Evolutionary conservation across 805 yeast species (phyloP).

Genomic region (Lipomyces spencermartinsiae): DNA sequence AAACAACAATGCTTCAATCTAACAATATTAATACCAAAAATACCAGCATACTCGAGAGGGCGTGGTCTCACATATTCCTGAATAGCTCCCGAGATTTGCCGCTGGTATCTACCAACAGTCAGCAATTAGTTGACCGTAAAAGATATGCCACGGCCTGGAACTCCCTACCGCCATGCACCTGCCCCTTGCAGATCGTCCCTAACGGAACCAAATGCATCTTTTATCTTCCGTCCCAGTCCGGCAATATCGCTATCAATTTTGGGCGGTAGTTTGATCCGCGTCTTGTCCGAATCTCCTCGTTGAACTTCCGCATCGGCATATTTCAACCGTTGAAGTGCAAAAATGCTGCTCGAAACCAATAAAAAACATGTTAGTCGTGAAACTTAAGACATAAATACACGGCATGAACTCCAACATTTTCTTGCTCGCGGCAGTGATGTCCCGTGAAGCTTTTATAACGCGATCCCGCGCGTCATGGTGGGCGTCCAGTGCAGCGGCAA

Average conservation of each 20-base stretch:
- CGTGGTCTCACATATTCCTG: slow-evolving; percentile 39
- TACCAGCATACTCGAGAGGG: neutral
- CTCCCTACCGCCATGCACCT: slow-evolving; percentile 18
- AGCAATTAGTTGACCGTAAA: neutral
- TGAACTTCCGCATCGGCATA: neutral
- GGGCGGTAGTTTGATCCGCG: neutral
- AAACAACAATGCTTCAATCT: slow-evolving; percentile 42
- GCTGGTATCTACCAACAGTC: slow-evolving; percentile 8
- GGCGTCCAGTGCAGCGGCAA: slow-evolving; percentile 34
- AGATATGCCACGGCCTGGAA: neutral
- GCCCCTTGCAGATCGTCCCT: slow-evolving; percentile 11
- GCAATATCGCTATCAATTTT: slow-evolving; percentile 15
- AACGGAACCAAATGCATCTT: slow-evolving; percentile 2
- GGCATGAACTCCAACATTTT: slow-evolving; percentile 41
- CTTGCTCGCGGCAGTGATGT: slow-evolving; percentile 51
- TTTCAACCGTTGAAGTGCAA: slow-evolving; percentile 41
- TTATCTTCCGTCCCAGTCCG: slow-evolving; percentile 17
- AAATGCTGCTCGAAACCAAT: slow-evolving; percentile 26
- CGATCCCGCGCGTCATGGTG: slow-evolving; percentile 48
- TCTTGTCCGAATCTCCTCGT: neutral
- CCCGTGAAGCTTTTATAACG: slow-evolving; percentile 49
- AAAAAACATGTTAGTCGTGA: neutral
- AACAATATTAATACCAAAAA: neutral
- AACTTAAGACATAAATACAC: neutral
- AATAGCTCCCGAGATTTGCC: slow-evolving; percentile 38